Base-by-base conservation (phyloP, 202 grass and related monocot species). In the Setaria viridis region DNA sequence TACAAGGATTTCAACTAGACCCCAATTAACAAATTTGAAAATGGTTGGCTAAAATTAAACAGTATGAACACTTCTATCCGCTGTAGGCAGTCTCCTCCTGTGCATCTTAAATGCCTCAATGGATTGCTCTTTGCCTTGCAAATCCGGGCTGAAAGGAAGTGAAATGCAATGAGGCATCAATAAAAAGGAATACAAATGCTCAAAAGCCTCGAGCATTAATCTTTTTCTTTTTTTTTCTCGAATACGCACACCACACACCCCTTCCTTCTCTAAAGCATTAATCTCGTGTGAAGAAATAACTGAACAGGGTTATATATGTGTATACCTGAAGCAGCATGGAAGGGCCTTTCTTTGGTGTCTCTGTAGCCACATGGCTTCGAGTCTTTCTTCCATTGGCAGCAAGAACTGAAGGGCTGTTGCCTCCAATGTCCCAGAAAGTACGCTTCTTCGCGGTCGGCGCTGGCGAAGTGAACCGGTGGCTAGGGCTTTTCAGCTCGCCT, bases 251-350 rank as follows among this genome's bases (percentile, higher is more conserved):
- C 25, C 25, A 25, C 25, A 25, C 25, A 25, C 25, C 25, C 25
- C 25, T 25, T 25, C 25, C 25, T 25, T 25, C 25, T 25, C 25
- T 25, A 25, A 82, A 77, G 56, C 62, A 87, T 78, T 64, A 86
- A 77, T 72, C 42, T 81, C 72, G 78, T 76, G 83, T 60, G 74
- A 29, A 72, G 42, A 46, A 47, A 41, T 75, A 80, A 84, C 41
- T 88, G 2, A 66, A 88, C 15, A 10, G 62, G 70, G 67, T 98
- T 14, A 63, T 15, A 63, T 32, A 90, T 93, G 55, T 66, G 66
- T 66, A 25, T 98, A 98, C 95, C 95, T 98, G 95, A 93, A 92
- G 93, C 67, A 98, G 89, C 93, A 93, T 93, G 25, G 95, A 98
- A 81, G 89, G 84, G 34, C 21, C 83, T 79, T 88, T 82, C 39